Conservation (phyloP, 2,329 filamentous ascomycete genomes). For the Diaporthe eres region DNA sequence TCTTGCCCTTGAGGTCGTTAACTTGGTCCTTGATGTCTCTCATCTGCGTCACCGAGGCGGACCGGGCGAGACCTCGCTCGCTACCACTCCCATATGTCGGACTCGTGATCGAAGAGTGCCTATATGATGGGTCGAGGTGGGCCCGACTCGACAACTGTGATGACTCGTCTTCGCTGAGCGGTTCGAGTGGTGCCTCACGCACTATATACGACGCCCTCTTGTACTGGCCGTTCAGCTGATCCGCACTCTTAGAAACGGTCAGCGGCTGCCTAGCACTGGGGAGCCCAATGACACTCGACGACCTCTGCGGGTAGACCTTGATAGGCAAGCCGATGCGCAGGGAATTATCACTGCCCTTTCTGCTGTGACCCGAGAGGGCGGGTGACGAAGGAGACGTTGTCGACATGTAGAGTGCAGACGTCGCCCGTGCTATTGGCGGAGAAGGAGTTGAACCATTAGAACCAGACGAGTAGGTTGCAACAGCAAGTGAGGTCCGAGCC, state of each 20-base stretch:
- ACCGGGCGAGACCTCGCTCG: slow-evolving; percentile 70
- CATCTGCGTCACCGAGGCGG: slow-evolving; percentile 80
- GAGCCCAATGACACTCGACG: slow-evolving; percentile 74
- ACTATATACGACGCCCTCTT: slow-evolving; percentile 54
- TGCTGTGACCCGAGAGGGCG: slow-evolving; percentile 62
- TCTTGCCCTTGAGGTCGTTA: slow-evolving; percentile 86
- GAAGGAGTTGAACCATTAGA: slow-evolving; percentile 69
- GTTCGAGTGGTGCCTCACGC: slow-evolving; percentile 61
- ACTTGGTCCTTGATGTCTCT: slow-evolving; percentile 86
- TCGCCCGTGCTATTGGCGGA: slow-evolving; percentile 61
- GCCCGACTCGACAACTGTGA: slow-evolving; percentile 40
- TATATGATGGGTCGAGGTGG: slow-evolving; percentile 36
- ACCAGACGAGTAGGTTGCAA: slow-evolving; percentile 70
- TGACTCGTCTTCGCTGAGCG: slow-evolving; percentile 68
- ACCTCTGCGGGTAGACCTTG: slow-evolving; percentile 65
- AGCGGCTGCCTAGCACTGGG: slow-evolving; percentile 70
- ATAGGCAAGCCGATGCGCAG: slow-evolving; percentile 60
- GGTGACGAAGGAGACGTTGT: slow-evolving; percentile 46
- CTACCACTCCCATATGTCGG: slow-evolving; percentile 59
- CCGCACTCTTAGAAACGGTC: slow-evolving; percentile 59
- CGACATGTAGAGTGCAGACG: slow-evolving; percentile 54
- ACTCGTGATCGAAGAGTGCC: slow-evolving; percentile 58
- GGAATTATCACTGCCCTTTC: slow-evolving; percentile 74
- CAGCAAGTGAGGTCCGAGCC: slow-evolving; percentile 78
- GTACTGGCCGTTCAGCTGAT: slow-evolving; percentile 54